Evolutionary conservation across 2,329 filamentous ascomycete genomes (phyloP), one percentile per base, ranked within the genome.

Genomic region (Lasiodiplodia theobromae): DNA sequence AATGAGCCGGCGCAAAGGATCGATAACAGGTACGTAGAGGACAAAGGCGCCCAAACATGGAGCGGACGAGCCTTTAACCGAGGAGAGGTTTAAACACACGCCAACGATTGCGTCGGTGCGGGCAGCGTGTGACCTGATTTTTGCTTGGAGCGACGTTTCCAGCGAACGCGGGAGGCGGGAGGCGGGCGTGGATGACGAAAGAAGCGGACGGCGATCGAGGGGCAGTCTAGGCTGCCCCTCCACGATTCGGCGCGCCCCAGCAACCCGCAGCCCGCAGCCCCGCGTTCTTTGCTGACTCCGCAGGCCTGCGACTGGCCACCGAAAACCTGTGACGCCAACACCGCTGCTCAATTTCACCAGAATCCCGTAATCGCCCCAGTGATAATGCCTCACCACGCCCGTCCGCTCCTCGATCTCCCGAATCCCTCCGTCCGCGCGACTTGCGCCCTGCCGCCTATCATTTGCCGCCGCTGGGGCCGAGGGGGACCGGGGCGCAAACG

Each of bases 1-100:
- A 66, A 70, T 31, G 54, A 68, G 68, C 65, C 69, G 69, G 69
- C 54, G 60, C 53, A 63, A 67, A 68, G 60, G 63, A 54, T 64
- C 60, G 60, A 64, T 64, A 53, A 64, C 60, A 64, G 60, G 60
- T 64, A 64, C 60, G 31, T 38, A 28, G 47, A 23, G 47, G 44
- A 64, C 60, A 38, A 64, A 52, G 47, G 51, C 34, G 47, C 60
- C 44, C 47, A 52, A 38, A 34, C 44, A 52, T 52, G 37, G 60
- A n/a, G 60, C 60, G 60, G 60, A 52, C 47, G 31, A 64, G 60
- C 31, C 47, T 64, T 64, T 64, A 64, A 52, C 60, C 60, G 60
- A 64, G 60, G 58, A 37, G 37, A 25, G 28, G 10, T 12, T 8
- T 37, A 25, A n/a, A 21, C 60, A 38, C 21, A 31, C 7, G 31